A percentile compares a stretch with the other conserved stretches of the same genome.
Conservation (phyloP, 805 yeast species). For the Saturnispora gosingensis region DNA sequence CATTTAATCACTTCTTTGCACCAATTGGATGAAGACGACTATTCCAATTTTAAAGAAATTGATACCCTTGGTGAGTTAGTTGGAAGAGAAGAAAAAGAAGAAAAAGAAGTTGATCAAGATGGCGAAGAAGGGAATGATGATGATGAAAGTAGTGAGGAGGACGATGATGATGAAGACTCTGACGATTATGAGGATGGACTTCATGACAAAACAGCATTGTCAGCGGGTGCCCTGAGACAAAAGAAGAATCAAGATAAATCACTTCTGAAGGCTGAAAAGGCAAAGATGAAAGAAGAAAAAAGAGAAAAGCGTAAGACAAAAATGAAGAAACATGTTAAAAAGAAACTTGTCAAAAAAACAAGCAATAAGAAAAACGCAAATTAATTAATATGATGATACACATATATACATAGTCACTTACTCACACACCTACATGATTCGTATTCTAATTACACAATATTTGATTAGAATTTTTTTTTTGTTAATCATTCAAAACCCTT, state of each 20-base stretch:
- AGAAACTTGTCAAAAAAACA: constrained; percentile 55
- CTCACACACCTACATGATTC: too few relatives aligned
- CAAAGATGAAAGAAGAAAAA: constrained; percentile 65
- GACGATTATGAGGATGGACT: constrained; percentile 26
- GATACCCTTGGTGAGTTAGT: constrained; percentile 64
- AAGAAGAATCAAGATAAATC: constrained; percentile 77
- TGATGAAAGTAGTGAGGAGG: constrained; percentile 15
- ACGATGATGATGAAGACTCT: constrained; percentile 23
- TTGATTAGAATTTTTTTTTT: not conserved
- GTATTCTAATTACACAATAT: not conserved
- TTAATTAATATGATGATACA: constrained; percentile 6
- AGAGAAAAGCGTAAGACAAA: constrained; percentile 73
- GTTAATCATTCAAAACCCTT: not conserved
- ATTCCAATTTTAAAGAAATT: constrained; percentile 64
- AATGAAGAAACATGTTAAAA: constrained; percentile 75
- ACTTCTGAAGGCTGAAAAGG: constrained; percentile 63
- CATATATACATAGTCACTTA: not conserved
- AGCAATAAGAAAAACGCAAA: constrained; percentile 3
- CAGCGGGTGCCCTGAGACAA: constrained; percentile 35
- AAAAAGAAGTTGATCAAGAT: constrained; percentile 23
- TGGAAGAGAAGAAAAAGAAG: constrained; percentile 23
- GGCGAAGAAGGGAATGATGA: constrained; percentile 25
- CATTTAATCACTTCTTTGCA: constrained; percentile 73
- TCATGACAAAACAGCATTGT: constrained; percentile 23
- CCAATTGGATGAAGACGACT: constrained; percentile 85